These are phyloP conservation scores for Geoglossum cookeanum DNA, from an alignment of 2,329 filamentous ascomycete genomes.

Conservation along the genomic window DNA sequence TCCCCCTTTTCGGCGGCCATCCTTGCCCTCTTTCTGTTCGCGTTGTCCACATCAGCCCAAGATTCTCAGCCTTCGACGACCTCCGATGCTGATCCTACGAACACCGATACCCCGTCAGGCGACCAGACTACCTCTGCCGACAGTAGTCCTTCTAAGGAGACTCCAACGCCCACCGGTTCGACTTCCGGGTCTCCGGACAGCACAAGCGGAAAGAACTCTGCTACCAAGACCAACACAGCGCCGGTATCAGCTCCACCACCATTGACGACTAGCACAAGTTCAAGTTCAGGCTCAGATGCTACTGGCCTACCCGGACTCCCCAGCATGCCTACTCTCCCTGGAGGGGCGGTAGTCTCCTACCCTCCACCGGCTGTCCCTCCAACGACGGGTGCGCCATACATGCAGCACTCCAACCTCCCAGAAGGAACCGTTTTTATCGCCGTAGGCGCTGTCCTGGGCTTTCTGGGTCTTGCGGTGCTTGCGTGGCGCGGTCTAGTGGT, in stretches of 20 bases:
- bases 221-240: background rate
- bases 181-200: background rate
- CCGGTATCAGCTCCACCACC: conserved; percentile 10
- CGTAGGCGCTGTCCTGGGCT: conserved; percentile 73
- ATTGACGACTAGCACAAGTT: conserved; percentile 8
- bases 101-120: conserved; percentile 9
- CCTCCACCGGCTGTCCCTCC: conserved; percentile 63
- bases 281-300: no score
- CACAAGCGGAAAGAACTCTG: background rate
- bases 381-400: conserved; percentile 70
- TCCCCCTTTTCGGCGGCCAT: background rate
- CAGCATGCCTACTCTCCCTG: conserved; percentile 34
- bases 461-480: conserved; percentile 63
- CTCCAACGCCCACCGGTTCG: background rate
- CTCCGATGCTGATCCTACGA: conserved; percentile 7
- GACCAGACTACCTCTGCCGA: background rate
- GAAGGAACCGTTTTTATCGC: conserved; percentile 94
- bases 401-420: conserved; percentile 69
- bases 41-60: background rate
- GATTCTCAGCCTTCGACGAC: background rate
- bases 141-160: background rate
- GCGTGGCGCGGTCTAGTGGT: conserved; percentile 77
- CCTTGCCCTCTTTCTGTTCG: background rate
- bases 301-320: conserved; percentile 11
- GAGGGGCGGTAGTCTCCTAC: conserved; percentile 33